These are phyloP conservation scores for Teunomyces lycoperdinae DNA, from an alignment of 805 yeast species.

Conservation along the genomic window DNA sequence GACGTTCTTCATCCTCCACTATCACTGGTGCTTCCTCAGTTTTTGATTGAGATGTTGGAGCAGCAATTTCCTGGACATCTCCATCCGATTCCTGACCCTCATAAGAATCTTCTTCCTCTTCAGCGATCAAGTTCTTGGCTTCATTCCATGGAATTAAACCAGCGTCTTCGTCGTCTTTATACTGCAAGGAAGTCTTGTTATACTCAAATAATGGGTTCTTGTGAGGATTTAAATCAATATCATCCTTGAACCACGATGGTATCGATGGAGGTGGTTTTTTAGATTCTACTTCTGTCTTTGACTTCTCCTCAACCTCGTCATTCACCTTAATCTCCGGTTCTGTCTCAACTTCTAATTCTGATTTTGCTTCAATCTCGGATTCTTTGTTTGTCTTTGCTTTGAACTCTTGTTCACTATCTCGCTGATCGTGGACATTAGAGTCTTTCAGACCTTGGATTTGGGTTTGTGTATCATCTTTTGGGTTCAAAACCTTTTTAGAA, in stretches of 20 bases:
- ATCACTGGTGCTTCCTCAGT: neutral
- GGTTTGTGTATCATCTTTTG: neutral
- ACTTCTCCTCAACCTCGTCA: too few relatives aligned
- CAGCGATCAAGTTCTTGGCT: conserved; percentile 30
- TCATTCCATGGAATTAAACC: conserved; percentile 54
- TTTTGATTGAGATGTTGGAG: neutral
- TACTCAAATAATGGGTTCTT: neutral
- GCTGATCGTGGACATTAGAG: neutral
- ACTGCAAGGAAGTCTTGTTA: neutral
- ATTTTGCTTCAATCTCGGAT: neutral
- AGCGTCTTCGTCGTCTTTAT: conserved; percentile 41
- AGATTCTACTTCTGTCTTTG: neutral
- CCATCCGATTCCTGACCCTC: conserved; percentile 6
- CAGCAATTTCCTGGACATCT: conserved; percentile 7
- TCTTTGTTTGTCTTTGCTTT: neutral
- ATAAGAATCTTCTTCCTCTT: conserved; percentile 7
- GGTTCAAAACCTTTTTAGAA: neutral
- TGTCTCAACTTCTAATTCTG: neutral
- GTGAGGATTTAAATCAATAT: neutral
- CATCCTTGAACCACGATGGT: conserved; percentile 28
- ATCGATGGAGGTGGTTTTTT: neutral
- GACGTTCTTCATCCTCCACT: neutral
- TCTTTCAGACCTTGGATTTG: too few relatives aligned
- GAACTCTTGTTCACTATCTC: neutral
- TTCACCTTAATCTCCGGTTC: neutral